Evolutionary conservation across 345 rosid genomes (phyloP).

Genomic region (Citrus maxima): DNA sequence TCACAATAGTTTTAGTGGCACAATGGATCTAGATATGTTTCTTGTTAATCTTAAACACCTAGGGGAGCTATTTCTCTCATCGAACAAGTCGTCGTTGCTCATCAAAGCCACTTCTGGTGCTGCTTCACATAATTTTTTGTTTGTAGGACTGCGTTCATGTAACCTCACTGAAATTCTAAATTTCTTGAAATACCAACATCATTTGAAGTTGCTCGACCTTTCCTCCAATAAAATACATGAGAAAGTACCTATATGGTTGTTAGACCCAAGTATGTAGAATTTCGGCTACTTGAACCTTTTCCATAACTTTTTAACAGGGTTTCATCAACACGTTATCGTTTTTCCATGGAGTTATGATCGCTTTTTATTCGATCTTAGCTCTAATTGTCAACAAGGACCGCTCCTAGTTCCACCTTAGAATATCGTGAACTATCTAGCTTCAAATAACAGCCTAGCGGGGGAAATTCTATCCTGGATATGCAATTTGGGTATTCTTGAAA

Average conservation of each 20-base stretch:
- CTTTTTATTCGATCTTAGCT: neutral
- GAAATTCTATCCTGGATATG: constrained; percentile 2
- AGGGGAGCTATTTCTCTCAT: neutral
- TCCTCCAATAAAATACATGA: neutral
- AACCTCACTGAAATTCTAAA: neutral
- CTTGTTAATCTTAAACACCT: neutral
- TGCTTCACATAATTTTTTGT: neutral
- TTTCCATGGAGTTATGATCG: neutral
- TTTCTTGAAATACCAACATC: neutral
- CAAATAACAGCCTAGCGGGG: constrained; percentile 2
- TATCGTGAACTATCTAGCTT: neutral
- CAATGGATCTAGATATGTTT: neutral
- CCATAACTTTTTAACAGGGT: constrained; percentile 5
- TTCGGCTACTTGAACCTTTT: neutral
- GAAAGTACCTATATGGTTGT: neutral
- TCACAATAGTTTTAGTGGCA: neutral
- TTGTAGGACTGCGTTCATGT: neutral
- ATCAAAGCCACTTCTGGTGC: neutral
- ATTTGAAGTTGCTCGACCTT: neutral
- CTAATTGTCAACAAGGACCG: constrained; percentile 5
- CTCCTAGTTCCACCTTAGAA: constrained; percentile 16
- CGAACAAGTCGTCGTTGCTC: neutral
- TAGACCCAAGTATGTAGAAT: neutral
- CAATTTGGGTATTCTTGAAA: neutral
- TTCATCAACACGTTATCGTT: neutral